Base-by-base conservation (phyloP, 352 stramenopile species). In the Globisporangium barbulae region DNA sequence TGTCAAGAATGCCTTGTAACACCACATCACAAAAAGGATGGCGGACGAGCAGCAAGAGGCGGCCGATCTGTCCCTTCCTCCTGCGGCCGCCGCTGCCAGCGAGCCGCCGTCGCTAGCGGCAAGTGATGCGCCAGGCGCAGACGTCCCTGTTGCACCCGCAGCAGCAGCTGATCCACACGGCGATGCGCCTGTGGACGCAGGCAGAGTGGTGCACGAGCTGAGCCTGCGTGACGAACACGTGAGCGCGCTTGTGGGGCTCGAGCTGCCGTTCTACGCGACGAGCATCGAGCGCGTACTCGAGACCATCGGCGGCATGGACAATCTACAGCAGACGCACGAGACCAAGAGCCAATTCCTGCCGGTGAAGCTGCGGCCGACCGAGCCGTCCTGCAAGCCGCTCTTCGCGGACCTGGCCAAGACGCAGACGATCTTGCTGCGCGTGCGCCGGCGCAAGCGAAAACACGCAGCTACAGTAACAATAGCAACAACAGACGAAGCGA, bases 361-460 rank as follows among this genome's bases (percentile, higher is more conserved):
- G 41, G 79, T 94, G 15, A 91, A 90, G 60, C 68, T 94, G 55
- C 83, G 85, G 12, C 85, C 85, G 17, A 68, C 28, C 21, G 85
- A 94, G 70, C 83, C 85, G 53, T 91, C 83, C 9, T 91, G 83
- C 64, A 94, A 94, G 66, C 85, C 85, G 50, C 75, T 94, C 10
- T 93, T 93, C 57, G 85, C 85, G 9, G 85, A 94, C 52, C 57
- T 90, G 44, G 83, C 82, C 63, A 92, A 91, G 76, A 93, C 85
- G 21, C 85, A 94, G 69, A 89, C 80, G 58, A 67, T 94, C 30
- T 61, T 94, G 50, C 59, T 94, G 33, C 69, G 74, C 15, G 72
- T 94, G 33, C 78, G 73, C 28, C 70, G 79, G n/a, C 52, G 55
- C 5, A 80, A 73, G 50, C 63, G 68, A 33, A 71, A 72, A 53